A percentile compares a stretch with the other conserved stretches of the same genome.
These are phyloP conservation scores for Tolypocladium album DNA, from an alignment of 2,329 filamentous ascomycete genomes.

Conservation along the genomic window DNA sequence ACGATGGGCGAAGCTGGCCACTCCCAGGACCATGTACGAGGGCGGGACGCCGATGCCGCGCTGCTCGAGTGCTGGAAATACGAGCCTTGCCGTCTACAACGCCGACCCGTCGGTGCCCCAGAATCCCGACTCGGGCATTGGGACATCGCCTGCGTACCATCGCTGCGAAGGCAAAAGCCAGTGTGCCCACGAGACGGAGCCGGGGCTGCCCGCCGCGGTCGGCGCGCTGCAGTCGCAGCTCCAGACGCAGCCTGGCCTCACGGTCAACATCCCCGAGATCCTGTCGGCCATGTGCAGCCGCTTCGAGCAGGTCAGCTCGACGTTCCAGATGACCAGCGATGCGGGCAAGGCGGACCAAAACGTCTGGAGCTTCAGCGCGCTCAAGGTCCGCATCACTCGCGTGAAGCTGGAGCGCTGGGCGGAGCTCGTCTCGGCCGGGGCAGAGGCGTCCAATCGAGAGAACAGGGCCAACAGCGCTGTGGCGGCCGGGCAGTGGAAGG, in stretches of 20 bases:
- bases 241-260: slow-evolving; percentile 30
- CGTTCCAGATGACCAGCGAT: slow-evolving; percentile 21
- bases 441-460: slow-evolving; percentile 11
- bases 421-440: slow-evolving; percentile 30
- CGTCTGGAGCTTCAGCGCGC: slow-evolving; percentile 36
- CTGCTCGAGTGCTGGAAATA: slow-evolving; percentile 11
- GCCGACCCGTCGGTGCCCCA: slow-evolving; percentile 12
- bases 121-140: slow-evolving; percentile 2
- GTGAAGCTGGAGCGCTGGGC: slow-evolving; percentile 36
- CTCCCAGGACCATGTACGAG: slow-evolving; percentile 20
- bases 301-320: slow-evolving; percentile 31
- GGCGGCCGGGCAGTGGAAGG: slow-evolving; percentile 4
- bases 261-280: slow-evolving; percentile 32
- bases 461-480: background rate
- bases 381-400: slow-evolving; percentile 34
- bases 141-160: background rate
- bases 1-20: slow-evolving; percentile 37
- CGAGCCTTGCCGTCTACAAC: slow-evolving; percentile 8
- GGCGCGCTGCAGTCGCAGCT: slow-evolving; percentile 29
- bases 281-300: slow-evolving; percentile 27
- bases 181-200: slow-evolving; percentile 21
- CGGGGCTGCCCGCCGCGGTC: slow-evolving; percentile 27
- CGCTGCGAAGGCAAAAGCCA: slow-evolving; percentile 2
- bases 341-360: slow-evolving; percentile 28
- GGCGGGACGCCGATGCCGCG: slow-evolving; percentile 13